Percentiles rank a stretch among this genome's conserved stretches.
phyloP scores from a whole-genome alignment of 306 rosid genomes.

The Amphicarpaea edgeworthii region DNA sequence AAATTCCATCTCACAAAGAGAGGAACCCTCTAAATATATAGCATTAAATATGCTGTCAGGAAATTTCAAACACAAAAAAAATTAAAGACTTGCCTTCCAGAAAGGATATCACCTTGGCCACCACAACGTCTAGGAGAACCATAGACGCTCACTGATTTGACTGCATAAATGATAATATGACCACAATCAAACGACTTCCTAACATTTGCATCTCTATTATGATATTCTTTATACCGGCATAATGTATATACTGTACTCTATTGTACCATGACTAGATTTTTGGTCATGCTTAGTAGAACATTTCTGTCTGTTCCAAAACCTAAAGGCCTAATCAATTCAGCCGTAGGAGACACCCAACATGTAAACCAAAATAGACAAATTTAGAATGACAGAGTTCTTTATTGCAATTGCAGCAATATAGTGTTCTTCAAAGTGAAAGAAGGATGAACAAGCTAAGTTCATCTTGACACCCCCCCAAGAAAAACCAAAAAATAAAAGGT shows the following conservation, averaged over 20 bases:
- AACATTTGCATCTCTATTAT: background rate
- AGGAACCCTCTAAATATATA: background rate
- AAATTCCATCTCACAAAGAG: background rate
- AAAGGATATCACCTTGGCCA: constrained; percentile 30
- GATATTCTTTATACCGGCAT: background rate
- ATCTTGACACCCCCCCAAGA: background rate
- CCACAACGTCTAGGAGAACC: constrained; percentile 34
- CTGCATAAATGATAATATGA: constrained; percentile 13
- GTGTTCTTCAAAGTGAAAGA: background rate
- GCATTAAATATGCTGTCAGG: background rate
- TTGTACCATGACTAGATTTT: background rate
- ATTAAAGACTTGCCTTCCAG: constrained; percentile 24
- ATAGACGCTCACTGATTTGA: constrained; percentile 10
- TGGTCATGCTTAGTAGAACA: background rate
- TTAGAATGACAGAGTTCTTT: background rate
- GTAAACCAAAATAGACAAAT: background rate
- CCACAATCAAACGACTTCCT: background rate
- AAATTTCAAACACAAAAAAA: constrained; percentile 1
- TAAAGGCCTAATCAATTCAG: constrained; percentile 3
- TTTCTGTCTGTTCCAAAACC: constrained; percentile 1
- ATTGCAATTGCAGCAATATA: background rate
- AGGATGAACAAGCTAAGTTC: too few relatives aligned
- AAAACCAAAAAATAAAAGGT: background rate
- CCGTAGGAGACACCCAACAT: background rate
- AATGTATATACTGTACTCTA: background rate